phyloP scores from a whole-genome alignment of 495 filamentous ascomycete genomes.

The Trichocladium antarcticum region DNA sequence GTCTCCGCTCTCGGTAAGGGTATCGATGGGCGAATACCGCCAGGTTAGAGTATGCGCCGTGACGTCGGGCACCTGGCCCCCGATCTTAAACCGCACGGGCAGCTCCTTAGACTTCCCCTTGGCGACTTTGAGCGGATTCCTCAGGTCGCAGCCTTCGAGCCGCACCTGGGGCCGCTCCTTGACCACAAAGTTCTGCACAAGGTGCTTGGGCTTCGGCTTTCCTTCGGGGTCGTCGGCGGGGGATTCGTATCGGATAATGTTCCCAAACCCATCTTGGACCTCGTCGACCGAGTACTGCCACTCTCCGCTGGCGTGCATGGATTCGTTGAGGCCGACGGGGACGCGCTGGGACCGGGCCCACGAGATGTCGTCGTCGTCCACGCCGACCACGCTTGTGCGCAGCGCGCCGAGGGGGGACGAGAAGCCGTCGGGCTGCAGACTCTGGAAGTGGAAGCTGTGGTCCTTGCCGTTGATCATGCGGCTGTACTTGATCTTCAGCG shows the following conservation, averaged over 20 bases:
- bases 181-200: constrained; percentile 70
- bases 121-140: constrained; percentile 69
- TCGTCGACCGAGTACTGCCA: constrained; percentile 90
- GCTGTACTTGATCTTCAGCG: constrained; percentile 85
- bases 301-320: constrained; percentile 58
- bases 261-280: constrained; percentile 81
- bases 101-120: constrained; percentile 57
- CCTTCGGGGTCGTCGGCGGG: constrained; percentile 52
- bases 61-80: constrained; percentile 44
- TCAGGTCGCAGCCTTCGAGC: constrained; percentile 63
- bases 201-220: constrained; percentile 45
- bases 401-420: constrained; percentile 56
- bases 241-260: constrained; percentile 68
- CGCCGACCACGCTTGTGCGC: constrained; percentile 41
- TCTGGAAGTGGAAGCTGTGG: constrained; percentile 70
- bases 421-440: constrained; percentile 80
- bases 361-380: constrained; percentile 53
- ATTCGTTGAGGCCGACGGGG: constrained; percentile 75
- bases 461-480: constrained; percentile 67
- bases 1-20: constrained; percentile 51
- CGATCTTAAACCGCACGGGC: constrained; percentile 58
- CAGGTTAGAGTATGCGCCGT: constrained; percentile 51
- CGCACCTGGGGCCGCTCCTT: constrained; percentile 69
- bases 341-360: constrained; percentile 73
- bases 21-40: constrained; percentile 57